Evolutionary conservation across 179 eudicot species (phyloP), one percentile per base, ranked within the genome.

Genomic region (Camellia oleifera): DNA sequence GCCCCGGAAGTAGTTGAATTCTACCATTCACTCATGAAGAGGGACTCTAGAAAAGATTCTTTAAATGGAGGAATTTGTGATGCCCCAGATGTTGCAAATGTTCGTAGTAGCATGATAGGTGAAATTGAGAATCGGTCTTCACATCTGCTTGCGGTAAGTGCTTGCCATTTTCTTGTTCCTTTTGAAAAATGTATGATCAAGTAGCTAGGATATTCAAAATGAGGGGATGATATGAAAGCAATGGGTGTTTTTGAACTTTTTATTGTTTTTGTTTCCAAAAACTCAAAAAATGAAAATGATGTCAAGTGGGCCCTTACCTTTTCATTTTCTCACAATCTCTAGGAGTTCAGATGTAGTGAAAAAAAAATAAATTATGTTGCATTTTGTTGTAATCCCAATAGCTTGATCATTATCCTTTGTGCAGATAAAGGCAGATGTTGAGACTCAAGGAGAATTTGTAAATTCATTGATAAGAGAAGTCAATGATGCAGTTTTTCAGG

Each of bases 1-100:
- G 97, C 91, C 66, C 98, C 98, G 42, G 90, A 94, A 83, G 98
- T 94, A 3, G 98, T 94, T 18, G 97, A 92, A 82, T 89, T 94
- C 58, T 94, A 94, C 82, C 98, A 94, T 85, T 92, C 98, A 17
- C 87, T 94, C 57, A 92, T 94, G 97, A 94, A 88, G 84, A 88
- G 98, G 85, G 98, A 92, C 78, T 85, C 92, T 0, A 85, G 91
- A 82, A 92, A 88, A 78, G 95, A 92, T 75, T 88, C 94, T 42
- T 40, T 84, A n/a, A 86, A 83, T 67, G 90, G 90, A 54, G 90
- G 88, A 32, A 61, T 71, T 63, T 86, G 84, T 76, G 96, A 90
- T 26, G 74, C 83, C 52, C 82, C 89, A 14, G 87, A 81, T 81
- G 91, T 88, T 63, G 88, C 94, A 44, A 88, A 81, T 86, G 98